Base-by-base conservation (phyloP, 257 asterid species). In the Solanum neorickii region DNA sequence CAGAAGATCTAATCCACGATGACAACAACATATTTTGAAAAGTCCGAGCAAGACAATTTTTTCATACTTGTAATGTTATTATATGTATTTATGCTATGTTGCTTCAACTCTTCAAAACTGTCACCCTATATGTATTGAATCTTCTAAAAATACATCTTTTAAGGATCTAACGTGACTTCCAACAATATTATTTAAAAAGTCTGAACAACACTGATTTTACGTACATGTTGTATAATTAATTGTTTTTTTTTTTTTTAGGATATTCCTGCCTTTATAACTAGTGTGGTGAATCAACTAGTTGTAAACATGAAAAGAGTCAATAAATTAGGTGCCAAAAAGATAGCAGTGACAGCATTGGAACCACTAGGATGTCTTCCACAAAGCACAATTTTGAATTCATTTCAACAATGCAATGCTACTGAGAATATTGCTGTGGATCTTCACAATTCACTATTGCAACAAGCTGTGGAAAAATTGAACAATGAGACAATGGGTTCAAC, bases 301-400 rank as follows among this genome's bases (percentile, higher is more conserved):
- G n/a, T 83, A 84, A 90, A 94, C 91, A 42, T 95, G 84, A 86
- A 86, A 52, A 89, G 93, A 7, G 86, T 96, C 6, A 87, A 87
- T 0, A 68, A 47, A 2, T 49, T 94, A 6, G 99, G 98, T 25
- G 98, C 95, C 0, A 92, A 83, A 14, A 95, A 91, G 83, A 90
- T 96, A 39, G 94, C 87, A 0, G 96, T 94, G 49, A 89, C 98
- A 27, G 84, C 93, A 3, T 88, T 96, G 88, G 89, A 92, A 86
- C 99, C 99, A 1, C 18, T 96, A 73, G 98, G 99, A 12, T 96
- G 99, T 87, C 98, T 96, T 14, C 99, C 99, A 20, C 91, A 93
- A 15, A 82, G 16, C 66, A 96, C 99, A 2, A 44, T 78, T n/a
- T 13, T 60, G 12, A 84, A 90, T 1, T 91, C 95, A 1, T 96